Percentiles rank a stretch among this genome's conserved stretches.
These are phyloP conservation scores for Diaporthe capsici DNA, from an alignment of 2,329 filamentous ascomycete species.

Conservation along the genomic window DNA sequence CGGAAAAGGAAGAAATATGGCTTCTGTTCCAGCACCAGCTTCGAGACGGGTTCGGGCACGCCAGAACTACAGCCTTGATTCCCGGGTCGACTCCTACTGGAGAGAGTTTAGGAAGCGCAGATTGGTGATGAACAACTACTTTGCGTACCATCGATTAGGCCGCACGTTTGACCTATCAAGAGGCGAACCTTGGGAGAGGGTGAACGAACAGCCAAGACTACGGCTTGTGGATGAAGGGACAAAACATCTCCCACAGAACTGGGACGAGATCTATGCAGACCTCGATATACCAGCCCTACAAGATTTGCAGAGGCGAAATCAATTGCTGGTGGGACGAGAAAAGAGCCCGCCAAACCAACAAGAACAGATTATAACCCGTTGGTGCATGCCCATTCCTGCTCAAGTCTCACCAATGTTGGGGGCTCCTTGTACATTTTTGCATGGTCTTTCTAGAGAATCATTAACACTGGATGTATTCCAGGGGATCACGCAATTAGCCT, in stretches of 20 bases:
- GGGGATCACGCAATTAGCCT: neutral
- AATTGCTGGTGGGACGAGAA: conserved; percentile 6
- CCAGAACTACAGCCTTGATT: neutral
- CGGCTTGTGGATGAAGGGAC: neutral
- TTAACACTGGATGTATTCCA: neutral
- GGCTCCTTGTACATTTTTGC: no score
- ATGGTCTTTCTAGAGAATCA: no score
- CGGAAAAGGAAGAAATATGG: neutral
- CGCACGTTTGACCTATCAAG: neutral
- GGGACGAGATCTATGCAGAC: conserved; percentile 1
- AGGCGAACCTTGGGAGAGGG: neutral
- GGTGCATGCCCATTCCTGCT: neutral
- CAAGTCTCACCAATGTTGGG: no score
- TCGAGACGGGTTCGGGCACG: neutral
- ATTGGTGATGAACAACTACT: conserved; percentile 17
- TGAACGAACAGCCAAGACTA: neutral
- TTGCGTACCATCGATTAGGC: neutral
- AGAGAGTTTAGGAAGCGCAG: neutral
- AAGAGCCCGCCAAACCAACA: neutral
- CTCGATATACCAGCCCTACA: conserved; percentile 6
- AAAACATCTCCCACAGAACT: neutral
- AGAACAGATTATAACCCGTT: neutral
- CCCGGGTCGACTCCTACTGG: neutral
- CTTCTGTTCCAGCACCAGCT: neutral
- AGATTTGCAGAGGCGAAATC: neutral